Base-by-base conservation (phyloP, 768 basidiomycete species). In the Lepiota brunneoincarnata region DNA sequence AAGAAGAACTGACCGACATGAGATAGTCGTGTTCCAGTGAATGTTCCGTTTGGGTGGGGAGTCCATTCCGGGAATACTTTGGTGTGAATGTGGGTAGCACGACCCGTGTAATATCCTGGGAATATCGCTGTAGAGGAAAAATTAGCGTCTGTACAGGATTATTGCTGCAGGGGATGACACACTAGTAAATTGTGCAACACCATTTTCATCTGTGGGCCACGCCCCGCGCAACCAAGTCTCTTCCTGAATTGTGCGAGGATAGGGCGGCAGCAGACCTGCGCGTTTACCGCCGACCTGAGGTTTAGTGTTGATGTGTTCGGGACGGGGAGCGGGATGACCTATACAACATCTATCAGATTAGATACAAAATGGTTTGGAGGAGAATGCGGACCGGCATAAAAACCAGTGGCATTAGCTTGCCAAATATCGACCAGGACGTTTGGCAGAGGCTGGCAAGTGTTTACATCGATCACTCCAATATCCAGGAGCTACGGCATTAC, bases 361-460 rank as follows among this genome's bases (percentile, higher is more conserved):
- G 18, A 20, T 10, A 15, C 6, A 39, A 28, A 10, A 28, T 12
- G 17, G 11, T 12, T 4, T 14, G 11, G 9, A 14, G 6, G 23
- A n/a, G 34, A 9, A 36, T 24, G 20, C 64, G 12, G 42, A 73
- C 77, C 79, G n/a, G 79, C 75, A 54, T 82, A 82, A 49, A 69
- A 69, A 0, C 80, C 80, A 0, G 80, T 82, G 5, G 80, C 75
- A 56, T 82, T 82, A 3, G 80, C 78, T 57, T 79, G 78, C 80
- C 80, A 82, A 39, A 82, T 77, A 55, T 82, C 80, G 2, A 82
- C 79, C n/a, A 82, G 70, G 31, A 79, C 77, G 49, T 82, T 78
- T 0, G 79, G 78, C 0, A 80, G 68, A 4, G 80, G 80, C 55
- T 75, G 65, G 65, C 80, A 82, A 14, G 80, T 81, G 57, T 82